Percentiles rank a stretch among this genome's conserved stretches.
Conservation (phyloP, 179 eudicot genomes). For the Amaranthus tricolor region DNA sequence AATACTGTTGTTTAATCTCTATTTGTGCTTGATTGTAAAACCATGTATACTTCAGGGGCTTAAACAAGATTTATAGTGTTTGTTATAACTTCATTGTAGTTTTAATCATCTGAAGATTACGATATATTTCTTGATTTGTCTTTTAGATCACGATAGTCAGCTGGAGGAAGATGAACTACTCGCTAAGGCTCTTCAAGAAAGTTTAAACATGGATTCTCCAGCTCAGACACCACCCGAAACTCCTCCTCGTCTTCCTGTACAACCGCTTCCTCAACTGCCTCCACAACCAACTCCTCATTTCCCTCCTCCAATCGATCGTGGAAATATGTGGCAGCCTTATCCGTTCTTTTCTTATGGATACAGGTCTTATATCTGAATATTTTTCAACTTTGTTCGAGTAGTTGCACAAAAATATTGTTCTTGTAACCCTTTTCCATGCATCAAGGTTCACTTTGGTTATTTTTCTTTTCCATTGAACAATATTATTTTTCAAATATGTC, state of each 20-base stretch:
- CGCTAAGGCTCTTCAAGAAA: conserved; percentile 86
- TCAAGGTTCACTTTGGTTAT: background rate
- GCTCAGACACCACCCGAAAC: conserved; percentile 35
- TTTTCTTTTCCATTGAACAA: conserved; percentile 1
- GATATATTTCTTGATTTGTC: conserved; percentile 9
- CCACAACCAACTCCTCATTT: background rate
- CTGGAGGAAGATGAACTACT: conserved; percentile 84
- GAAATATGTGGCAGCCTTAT: conserved; percentile 47
- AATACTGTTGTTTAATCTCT: background rate
- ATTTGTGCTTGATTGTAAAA: background rate
- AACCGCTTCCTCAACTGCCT: too few species aligned
- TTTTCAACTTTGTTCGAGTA: conserved; percentile 1
- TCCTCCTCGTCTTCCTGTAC: conserved; percentile 19
- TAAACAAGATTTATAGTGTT: background rate
- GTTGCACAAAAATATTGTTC: background rate
- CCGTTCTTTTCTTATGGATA: conserved; percentile 52
- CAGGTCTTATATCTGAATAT: conserved; percentile 50
- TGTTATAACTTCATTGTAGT: background rate
- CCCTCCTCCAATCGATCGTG: conserved; percentile 20
- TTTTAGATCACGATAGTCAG: conserved; percentile 43
- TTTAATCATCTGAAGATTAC: background rate
- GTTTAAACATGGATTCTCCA: conserved; percentile 65
- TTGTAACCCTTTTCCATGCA: background rate
- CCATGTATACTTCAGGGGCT: background rate
- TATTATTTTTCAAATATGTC: too few species aligned